Base-by-base conservation (phyloP, 352 stramenopile species). In the Globisporangium barbulae region DNA sequence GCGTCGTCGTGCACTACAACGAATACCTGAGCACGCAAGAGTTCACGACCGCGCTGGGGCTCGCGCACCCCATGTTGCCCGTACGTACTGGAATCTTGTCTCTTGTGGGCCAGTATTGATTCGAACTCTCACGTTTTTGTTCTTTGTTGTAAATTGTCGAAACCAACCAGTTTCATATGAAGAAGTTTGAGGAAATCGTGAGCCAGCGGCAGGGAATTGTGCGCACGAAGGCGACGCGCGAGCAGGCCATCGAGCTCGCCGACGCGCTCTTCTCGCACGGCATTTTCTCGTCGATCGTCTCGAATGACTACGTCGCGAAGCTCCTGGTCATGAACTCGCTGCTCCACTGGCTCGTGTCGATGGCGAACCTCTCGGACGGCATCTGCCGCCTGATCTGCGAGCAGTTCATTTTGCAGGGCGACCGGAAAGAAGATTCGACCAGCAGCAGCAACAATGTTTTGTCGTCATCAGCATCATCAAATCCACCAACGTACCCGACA, bases 1-100 rank as follows among this genome's bases (percentile, higher is more conserved):
- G 91, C 53, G 76, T 98, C 10, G 85, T 98, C 28, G 74, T 98
- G 45, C 91, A 98, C 72, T 93, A 93, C 60, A 97, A 98, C 65
- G 94, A 98, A 69, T 86, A 98, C 68, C 85, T 98, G 68, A 91
- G 79, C 37, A 83, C 78, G 1, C 81, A 97, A 28, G 89, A 98
- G 60, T 93, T 89, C 71, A 90, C 85, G 61, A 82, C 64, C 12
- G 88, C 73, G 42, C 68, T 93, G 50, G 89, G 81, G 58, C 82
- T 89, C 55, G 76, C 85, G 21, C 79, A 91, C 31, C 83, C 78
- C 13, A 81, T 79, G 17, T 82, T 87, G 74, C 80, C 72, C 31
- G 83, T 93, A 74, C 53, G 79, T 62, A 28, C 10, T 31, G 1
- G 12, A 54, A 19, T 42, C 5, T 54, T 35, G 12, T 47, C 39